Conservation (phyloP, 1,284 basidiomycete genomes). For the Moesziomyces sp. region DNA sequence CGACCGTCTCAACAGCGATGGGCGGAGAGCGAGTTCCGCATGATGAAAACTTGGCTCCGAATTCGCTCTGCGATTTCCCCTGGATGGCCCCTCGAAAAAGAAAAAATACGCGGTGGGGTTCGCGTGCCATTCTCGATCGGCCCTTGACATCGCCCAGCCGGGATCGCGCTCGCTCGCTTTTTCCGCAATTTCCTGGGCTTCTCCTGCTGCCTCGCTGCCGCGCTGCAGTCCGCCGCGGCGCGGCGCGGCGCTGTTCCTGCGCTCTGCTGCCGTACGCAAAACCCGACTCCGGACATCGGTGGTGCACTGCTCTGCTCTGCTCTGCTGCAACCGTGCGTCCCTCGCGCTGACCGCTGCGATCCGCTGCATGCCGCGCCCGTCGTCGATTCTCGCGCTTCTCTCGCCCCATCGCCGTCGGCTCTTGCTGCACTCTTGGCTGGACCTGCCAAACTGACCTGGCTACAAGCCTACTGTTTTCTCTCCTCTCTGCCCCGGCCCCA, state of each 20-base stretch:
- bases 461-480: neutral
- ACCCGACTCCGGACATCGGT: neutral
- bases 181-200: neutral
- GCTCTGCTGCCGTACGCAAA: neutral
- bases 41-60: no score
- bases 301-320: neutral
- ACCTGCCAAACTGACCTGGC: neutral
- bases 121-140: constrained; percentile 4
- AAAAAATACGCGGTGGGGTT: neutral
- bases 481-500: no score
- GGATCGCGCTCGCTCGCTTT: neutral
- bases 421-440: neutral
- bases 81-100: neutral
- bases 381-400: neutral
- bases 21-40: no score
- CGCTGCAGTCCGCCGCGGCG: no score
- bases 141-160: constrained; percentile 5
- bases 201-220: neutral
- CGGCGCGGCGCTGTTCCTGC: no score
- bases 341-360: neutral
- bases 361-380: neutral
- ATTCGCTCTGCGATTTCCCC: no score
- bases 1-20: no score
- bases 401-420: neutral
- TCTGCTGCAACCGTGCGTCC: no score